phyloP scores from a whole-genome alignment of 768 basidiomycete species.

The Trametes villosa region DNA sequence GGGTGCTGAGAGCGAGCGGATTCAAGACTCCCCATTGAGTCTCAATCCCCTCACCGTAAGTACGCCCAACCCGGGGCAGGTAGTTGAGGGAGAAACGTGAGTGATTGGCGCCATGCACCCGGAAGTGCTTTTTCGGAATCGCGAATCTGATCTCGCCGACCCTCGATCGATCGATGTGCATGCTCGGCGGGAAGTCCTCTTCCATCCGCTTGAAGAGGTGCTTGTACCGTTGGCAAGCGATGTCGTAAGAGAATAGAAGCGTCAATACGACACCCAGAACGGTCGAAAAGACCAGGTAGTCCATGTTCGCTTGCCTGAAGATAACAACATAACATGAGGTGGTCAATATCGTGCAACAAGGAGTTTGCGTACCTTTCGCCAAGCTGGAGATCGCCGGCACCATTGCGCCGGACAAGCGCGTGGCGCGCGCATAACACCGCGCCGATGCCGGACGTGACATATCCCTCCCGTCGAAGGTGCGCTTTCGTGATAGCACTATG shows the following conservation, averaged over 20 bases:
- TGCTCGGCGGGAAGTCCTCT: neutral
- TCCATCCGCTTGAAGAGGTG: slow-evolving; percentile 29
- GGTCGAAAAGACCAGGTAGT: slow-evolving; percentile 25
- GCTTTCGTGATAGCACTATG: slow-evolving; percentile 23
- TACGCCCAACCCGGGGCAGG: slow-evolving; percentile 18
- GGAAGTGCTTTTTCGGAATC: slow-evolving; percentile 41
- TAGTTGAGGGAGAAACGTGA: slow-evolving; percentile 36
- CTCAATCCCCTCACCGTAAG: slow-evolving; percentile 34
- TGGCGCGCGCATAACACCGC: slow-evolving; percentile 29
- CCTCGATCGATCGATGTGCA: neutral
- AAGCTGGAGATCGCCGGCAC: slow-evolving; percentile 30
- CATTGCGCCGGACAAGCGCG: slow-evolving; percentile 22
- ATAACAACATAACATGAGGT: neutral
- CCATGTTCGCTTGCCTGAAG: slow-evolving; percentile 26
- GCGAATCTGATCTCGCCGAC: slow-evolving; percentile 12
- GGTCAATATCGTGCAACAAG: neutral
- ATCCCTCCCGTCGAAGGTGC: slow-evolving; percentile 3
- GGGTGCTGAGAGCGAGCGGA: slow-evolving; percentile 4
- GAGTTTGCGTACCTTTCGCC: slow-evolving; percentile 28
- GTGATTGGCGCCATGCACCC: slow-evolving; percentile 35
- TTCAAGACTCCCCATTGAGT: slow-evolving; percentile 24
- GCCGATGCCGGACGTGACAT: slow-evolving; percentile 24
- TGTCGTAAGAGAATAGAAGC: slow-evolving; percentile 26
- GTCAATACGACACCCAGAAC: neutral
- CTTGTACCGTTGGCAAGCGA: slow-evolving; percentile 35